Conservation (phyloP, 176 grass and related monocot genomes). For the Miscanthus lutarioriparius region DNA sequence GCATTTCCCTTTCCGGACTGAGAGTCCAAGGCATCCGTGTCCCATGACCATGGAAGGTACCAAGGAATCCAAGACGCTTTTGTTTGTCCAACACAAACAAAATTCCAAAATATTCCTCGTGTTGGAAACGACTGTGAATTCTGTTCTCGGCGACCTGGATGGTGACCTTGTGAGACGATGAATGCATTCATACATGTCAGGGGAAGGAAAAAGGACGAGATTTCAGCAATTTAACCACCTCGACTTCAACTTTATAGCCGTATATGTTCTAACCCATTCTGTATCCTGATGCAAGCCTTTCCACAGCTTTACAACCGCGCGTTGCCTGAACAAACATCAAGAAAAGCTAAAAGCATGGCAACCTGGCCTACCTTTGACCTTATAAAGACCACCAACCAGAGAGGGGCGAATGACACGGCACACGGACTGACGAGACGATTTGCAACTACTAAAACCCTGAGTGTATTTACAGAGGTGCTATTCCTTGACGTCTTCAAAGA, state of each 20-base stretch:
- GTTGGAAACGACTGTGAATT: not conserved
- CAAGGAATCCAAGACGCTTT: conserved; percentile 11
- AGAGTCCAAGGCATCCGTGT: conserved; percentile 10
- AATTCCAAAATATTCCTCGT: not conserved
- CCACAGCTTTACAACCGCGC: conserved; percentile 32
- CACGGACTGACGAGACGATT: not conserved
- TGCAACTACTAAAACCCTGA: conserved; percentile 2
- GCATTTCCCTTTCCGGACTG: conserved; percentile 7
- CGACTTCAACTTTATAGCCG: not conserved
- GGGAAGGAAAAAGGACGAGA: not conserved
- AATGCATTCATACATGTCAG: not conserved
- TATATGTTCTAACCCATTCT: not conserved
- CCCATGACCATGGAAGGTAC: not conserved
- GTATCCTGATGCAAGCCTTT: conserved; percentile 11
- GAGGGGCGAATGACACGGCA: too few relatives aligned
- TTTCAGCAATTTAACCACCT: not conserved
- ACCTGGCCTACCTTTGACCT: conserved; percentile 18
- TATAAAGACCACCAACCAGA: conserved; percentile 18
- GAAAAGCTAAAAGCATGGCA: conserved; percentile 22
- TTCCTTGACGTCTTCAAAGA: conserved; percentile 36
- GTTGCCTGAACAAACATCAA: conserved; percentile 20
- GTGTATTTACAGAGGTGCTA: conserved; percentile 29
- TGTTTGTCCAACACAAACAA: not conserved
- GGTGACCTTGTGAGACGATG: not conserved
- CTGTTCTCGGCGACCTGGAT: not conserved